Evolutionary conservation across 2,329 filamentous ascomycete species (phyloP), one percentile per base, ranked within the genome.

Genomic region (Aspergillus persii): DNA sequence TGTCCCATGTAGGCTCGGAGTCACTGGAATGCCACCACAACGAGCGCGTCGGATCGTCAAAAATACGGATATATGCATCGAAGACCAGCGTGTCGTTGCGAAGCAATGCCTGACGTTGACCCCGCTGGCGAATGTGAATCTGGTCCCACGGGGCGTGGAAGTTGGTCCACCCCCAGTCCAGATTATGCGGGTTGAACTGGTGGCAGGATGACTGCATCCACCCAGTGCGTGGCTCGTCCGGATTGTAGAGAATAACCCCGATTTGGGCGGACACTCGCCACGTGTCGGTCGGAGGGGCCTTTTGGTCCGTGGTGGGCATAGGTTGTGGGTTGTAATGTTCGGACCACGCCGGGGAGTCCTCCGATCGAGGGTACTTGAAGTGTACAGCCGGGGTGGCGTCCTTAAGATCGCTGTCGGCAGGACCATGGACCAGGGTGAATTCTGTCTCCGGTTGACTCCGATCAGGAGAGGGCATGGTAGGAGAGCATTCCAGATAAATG

Each of bases 131-230:
- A 36, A 77, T 71, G 53, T 84, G 80, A 53, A 88, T 84, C 49
- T 86, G 79, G 60, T 84, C 82, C 73, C 83, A 84, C 4, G 83
- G 83, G 5, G 81, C 81, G 64, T 83, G 81, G 68, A 86, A 88
- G 59, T 85, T 81, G 36, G 83, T 84, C 84, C 85, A 88, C 2
- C 86, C 86, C 81, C 84, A 87, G 64, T 88, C 86, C 11, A 84
- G 72, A 47, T 83, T 84, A 54, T 81, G 77, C 33, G 79, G 78
- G 64, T 82, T 83, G 71, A 86, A 88, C 57, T 85, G 83, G 69
- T 87, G 84, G 50, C 81, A 78, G 47, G 83, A 84, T 11, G 80
- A 82, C 56, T 83, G 79, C 66, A 80, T 81, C 69, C 81, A 82
- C 58, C 84, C 80, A 4, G 84, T 84, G 6, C 84, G 81, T 50